Evolutionary conservation across 2,329 filamentous ascomycete genomes (phyloP).

Genomic region (Periglandula ipomoeae): DNA sequence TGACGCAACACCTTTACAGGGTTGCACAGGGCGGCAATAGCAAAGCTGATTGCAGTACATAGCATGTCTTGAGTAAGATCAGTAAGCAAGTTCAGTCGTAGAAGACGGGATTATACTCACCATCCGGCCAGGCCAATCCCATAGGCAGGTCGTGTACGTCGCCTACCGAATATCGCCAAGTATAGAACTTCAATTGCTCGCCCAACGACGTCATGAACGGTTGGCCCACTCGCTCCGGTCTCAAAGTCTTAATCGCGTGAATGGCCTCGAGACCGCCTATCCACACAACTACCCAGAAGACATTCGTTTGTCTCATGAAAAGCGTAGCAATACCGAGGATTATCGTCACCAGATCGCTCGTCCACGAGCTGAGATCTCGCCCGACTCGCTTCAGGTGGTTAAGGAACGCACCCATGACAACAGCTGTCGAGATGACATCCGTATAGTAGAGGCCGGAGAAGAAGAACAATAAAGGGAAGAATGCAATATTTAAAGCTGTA

Average conservation of each 20-base stretch:
- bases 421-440: constrained; percentile 71
- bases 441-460: constrained; percentile 95
- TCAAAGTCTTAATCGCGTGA: constrained; percentile 38
- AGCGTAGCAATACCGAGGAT: constrained; percentile 57
- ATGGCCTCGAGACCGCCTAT: constrained; percentile 54
- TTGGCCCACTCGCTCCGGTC: constrained; percentile 20
- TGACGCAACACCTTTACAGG: constrained; percentile 34
- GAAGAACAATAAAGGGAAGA: constrained; percentile 91
- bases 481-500: constrained; percentile 65
- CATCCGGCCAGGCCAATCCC: constrained; percentile 36
- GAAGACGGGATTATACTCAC: constrained; percentile 24
- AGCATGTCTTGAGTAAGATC: constrained; percentile 37
- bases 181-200: constrained; percentile 28
- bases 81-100: background rate
- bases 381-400: constrained; percentile 40
- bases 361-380: constrained; percentile 19
- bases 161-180: constrained; percentile 37
- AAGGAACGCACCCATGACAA: constrained; percentile 62
- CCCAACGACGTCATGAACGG: constrained; percentile 22
- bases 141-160: constrained; percentile 47
- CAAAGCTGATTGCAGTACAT: constrained; percentile 54
- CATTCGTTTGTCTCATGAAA: constrained; percentile 84
- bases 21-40: constrained; percentile 45
- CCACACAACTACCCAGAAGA: constrained; percentile 86
- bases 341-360: constrained; percentile 36